Conservation (phyloP, 1,139 yeast genomes). For the Debaryomycetaceae sp. region DNA sequence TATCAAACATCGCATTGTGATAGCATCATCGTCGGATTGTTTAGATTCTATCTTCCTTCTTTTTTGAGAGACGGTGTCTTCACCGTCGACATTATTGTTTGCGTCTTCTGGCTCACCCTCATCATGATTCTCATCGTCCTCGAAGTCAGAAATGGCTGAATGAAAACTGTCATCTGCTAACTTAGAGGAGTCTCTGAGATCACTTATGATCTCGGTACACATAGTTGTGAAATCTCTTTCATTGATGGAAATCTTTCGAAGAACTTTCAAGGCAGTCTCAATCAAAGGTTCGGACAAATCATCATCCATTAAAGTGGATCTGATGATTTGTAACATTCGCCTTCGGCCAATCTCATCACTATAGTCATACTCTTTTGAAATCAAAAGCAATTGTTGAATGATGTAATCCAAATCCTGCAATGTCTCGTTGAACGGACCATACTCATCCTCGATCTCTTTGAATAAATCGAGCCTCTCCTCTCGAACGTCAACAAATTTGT, state of each 20-base stretch:
- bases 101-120: conserved; percentile 24
- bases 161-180: conserved; percentile 47
- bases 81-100: conserved; percentile 15
- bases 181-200: conserved; percentile 69
- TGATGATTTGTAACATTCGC: conserved; percentile 67
- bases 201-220: conserved; percentile 83
- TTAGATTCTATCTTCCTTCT: conserved; percentile 32
- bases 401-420: conserved; percentile 68
- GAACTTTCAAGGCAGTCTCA: conserved; percentile 57
- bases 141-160: conserved; percentile 49
- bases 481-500: conserved; percentile 4
- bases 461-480: conserved; percentile 4
- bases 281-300: conserved; percentile 53
- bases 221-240: conserved; percentile 83
- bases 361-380: conserved; percentile 74
- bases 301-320: conserved; percentile 57
- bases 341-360: conserved; percentile 92
- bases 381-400: conserved; percentile 65
- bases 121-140: conserved; percentile 15
- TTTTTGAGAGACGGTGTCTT: conserved; percentile 15
- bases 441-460: conserved; percentile 18
- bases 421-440: conserved; percentile 26
- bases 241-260: conserved; percentile 67
- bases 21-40: conserved; percentile 25
- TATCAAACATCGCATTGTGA: conserved; percentile 61